Evolutionary conservation across 495 filamentous ascomycete species (phyloP), one percentile per base, ranked within the genome.

Genomic region (Aspergillus incahuasiensis): DNA sequence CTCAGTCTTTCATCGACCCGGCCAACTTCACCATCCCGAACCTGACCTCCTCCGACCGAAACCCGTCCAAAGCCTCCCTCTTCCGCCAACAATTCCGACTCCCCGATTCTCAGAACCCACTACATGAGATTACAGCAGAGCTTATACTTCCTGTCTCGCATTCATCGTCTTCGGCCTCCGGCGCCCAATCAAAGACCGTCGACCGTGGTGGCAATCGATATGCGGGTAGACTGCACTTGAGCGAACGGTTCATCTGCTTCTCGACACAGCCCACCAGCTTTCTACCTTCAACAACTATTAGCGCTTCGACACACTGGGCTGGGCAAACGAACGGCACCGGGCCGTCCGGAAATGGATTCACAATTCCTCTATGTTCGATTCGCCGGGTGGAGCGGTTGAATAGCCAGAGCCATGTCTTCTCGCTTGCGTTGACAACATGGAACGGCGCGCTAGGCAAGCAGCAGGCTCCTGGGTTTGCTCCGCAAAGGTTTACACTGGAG

Each of bases 1-100:
- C 94, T 52, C 86, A 91, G 74, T 91, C 92, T 67, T 79, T 96
- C 72, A 94, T 98, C 76, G 91, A 94, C 73, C 87, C 86, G 42
- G 83, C 83, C 60, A 85, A 86, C 70, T 78, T 78, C 62, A 74
- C 60, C 24, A 81, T 86, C 61, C 78, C 82, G 54, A 82, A 79
- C 66, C 72, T 87, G 65, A 82, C 82, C 53, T 77, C 85, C 54
- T 78, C 86, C 55, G 87, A 91, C 71, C 78, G 79, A 54, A 85
- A 87, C 61, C 90, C 92, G 35, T 92, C 92, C 63, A 98, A 97
- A 76, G 83, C 92, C 30, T 86, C 85, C 48, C 82, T 97, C 48
- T 98, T 97, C 76, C 91, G 94, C 74, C 85, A 88, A 67, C 95
- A 98, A 69, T 98, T 97, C 74, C 89, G 92, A 56, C 86, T 98